Conservation (phyloP, 805 yeast species). For the Yamadazyma sp. region DNA sequence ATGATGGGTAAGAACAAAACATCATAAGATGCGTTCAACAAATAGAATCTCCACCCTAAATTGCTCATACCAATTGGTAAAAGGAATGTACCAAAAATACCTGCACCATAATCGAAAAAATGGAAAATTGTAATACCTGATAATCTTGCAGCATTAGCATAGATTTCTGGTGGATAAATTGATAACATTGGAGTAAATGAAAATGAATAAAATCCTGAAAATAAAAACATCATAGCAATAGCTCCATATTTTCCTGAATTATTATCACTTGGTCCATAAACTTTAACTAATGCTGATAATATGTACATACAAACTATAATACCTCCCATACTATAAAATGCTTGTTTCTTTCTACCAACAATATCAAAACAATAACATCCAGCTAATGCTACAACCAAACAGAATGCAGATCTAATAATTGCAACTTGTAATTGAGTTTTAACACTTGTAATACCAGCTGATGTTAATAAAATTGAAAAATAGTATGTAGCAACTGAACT, state of each 20-base stretch:
- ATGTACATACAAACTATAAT: slow-evolving; percentile 15
- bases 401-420: slow-evolving; percentile 27
- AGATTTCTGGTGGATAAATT: slow-evolving; percentile 43
- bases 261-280: slow-evolving; percentile 14
- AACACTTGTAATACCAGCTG: slow-evolving; percentile 49
- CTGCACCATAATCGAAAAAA: slow-evolving; percentile 15
- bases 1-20: slow-evolving; percentile 29
- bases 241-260: slow-evolving; percentile 13
- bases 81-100: slow-evolving; percentile 26
- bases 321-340: slow-evolving; percentile 16
- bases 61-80: slow-evolving; percentile 39
- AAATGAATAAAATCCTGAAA: slow-evolving; percentile 18
- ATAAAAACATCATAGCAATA: slow-evolving; percentile 22
- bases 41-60: slow-evolving; percentile 43
- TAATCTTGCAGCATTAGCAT: slow-evolving; percentile 36
- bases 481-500: slow-evolving; percentile 50
- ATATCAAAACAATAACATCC: slow-evolving; percentile 3
- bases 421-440: slow-evolving; percentile 45
- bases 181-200: slow-evolving; percentile 45
- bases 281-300: slow-evolving; percentile 18
- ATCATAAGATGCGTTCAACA: slow-evolving; percentile 30
- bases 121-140: slow-evolving; percentile 28
- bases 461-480: slow-evolving; percentile 43
- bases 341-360: slow-evolving; percentile 5
- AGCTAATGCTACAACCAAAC: slow-evolving; percentile 2